These are phyloP conservation scores for Lactifluus subvellereus DNA, from an alignment of 768 basidiomycete species.

Conservation along the genomic window DNA sequence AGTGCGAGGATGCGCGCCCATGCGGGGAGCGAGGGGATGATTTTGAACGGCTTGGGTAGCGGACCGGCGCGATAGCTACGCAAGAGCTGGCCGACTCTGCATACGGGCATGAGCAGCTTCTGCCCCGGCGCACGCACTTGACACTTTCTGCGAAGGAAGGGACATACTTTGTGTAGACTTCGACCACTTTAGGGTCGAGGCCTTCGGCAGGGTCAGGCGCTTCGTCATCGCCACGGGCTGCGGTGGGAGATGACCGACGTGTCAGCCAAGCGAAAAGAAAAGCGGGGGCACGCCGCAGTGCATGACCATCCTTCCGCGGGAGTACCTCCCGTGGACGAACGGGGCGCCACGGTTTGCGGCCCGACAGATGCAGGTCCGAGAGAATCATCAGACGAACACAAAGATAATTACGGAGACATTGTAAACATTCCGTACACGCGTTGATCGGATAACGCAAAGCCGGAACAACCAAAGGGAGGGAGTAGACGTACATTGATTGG, in stretches of 20 bases:
- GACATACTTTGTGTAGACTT: conserved; percentile 84
- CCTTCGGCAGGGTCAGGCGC: conserved; percentile 75
- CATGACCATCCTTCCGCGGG: not conserved
- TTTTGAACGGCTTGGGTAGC: conserved; percentile 96
- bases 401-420: too few relatives aligned
- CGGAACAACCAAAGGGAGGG: not conserved
- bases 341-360: too few relatives aligned
- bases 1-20: conserved; percentile 96
- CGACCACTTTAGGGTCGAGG: conserved; percentile 86
- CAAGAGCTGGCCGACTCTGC: conserved; percentile 79
- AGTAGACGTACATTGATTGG: conserved; percentile 43
- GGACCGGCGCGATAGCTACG: conserved; percentile 89
- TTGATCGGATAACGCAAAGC: not conserved
- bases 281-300: not conserved
- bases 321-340: not conserved
- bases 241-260: conserved; percentile 31
- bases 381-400: not conserved
- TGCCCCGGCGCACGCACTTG: not conserved
- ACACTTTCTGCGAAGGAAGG: not conserved
- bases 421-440: not conserved
- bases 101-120: not conserved
- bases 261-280: conserved; percentile 16
- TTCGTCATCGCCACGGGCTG: conserved; percentile 41
- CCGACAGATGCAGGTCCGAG: not conserved
- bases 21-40: conserved; percentile 89